phyloP scores from a whole-genome alignment of 495 filamentous ascomycete genomes.

The Ascobolus immersus region DNA sequence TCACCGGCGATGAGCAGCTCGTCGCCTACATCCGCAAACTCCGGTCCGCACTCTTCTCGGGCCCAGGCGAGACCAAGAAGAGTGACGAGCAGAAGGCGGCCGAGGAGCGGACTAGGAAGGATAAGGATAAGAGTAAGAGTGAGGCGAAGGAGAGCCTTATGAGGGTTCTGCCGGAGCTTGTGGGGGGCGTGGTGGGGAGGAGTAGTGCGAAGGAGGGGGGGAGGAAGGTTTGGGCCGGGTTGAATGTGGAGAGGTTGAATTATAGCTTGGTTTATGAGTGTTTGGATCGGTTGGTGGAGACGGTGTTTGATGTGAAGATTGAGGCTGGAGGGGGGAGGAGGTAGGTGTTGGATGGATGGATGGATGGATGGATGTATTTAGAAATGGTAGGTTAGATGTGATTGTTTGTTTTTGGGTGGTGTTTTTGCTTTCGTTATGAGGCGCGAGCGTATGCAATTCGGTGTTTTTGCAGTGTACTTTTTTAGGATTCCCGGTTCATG shows the following conservation, averaged over 20 bases:
- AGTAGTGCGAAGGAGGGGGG: constrained; percentile 66
- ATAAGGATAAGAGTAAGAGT: constrained; percentile 41
- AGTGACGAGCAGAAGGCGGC: constrained; percentile 22
- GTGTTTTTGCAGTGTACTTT: too few species aligned
- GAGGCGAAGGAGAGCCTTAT: constrained; percentile 62
- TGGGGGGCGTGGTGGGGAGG: constrained; percentile 60
- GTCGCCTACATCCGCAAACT: constrained; percentile 46
- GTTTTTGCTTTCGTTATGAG: too few species aligned
- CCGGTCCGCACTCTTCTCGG: constrained; percentile 58
- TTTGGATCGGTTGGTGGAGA: too few species aligned
- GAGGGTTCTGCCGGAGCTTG: constrained; percentile 56
- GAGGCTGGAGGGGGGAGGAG: too few species aligned
- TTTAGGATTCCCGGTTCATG: too few species aligned
- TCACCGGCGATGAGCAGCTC: constrained; percentile 53
- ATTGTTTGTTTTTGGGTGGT: too few species aligned
- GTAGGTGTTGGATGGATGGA: too few species aligned
- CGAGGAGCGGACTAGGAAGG: constrained; percentile 31
- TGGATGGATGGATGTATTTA: too few species aligned
- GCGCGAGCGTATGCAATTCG: too few species aligned
- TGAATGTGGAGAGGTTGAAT: constrained; percentile 57
- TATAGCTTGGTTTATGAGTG: too few species aligned
- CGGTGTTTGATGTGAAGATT: too few species aligned
- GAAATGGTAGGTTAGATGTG: too few species aligned
- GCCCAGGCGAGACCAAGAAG: constrained; percentile 26
- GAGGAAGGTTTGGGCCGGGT: constrained; percentile 49